Evolutionary conservation across 768 basidiomycete species (phyloP), one percentile per base, ranked within the genome.

Genomic region (Solioccasus polychromus): DNA sequence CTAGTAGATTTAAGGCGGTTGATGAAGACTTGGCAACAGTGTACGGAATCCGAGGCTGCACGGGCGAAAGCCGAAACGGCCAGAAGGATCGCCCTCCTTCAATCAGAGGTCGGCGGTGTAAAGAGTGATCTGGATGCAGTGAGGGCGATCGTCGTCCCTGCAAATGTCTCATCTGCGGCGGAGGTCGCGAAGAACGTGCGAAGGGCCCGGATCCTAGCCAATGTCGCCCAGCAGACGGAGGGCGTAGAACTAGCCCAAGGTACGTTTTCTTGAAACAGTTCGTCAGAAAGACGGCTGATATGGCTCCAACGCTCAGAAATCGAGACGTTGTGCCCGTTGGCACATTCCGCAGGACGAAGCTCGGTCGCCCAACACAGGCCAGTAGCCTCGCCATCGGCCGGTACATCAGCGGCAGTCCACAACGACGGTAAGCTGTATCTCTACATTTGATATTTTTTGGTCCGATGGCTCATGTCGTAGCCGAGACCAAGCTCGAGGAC

Each of bases 1-100:
- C 15, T 48, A 9, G 47, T 36, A 37, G 31, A 26, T 17, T 36
- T 60, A 17, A 17, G 45, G 14, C 18, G 22, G 26, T 51, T 52
- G 0, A 5, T 49, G 31, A 42, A 48, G 25, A 18, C 17, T n/a
- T 15, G 44, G 2, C 41, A 44, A 40, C 18, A 23, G 6, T 38
- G 36, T 19, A 36, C 47, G 35, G 54, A 60, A 17, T 40, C 44
- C 28, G 58, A 60, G 4, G 48, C 31, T 2, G 54, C 58, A 20
- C 50, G 45, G 6, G 30, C 55, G 39, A 60, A 36, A 42, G 52
- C 52, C 17, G 55, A 63, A 20, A 5, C 47, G 6, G 25, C 60
- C 0, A 48, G 41, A 18, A 61, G 47, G 50, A 52, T 57, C 7
- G 28, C 32, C 4, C 46, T 60, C n/a, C 34, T 54, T 2, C 39